Evolutionary conservation across 2,329 filamentous ascomycete species (phyloP).

Genomic region (Zalaria sp.): DNA sequence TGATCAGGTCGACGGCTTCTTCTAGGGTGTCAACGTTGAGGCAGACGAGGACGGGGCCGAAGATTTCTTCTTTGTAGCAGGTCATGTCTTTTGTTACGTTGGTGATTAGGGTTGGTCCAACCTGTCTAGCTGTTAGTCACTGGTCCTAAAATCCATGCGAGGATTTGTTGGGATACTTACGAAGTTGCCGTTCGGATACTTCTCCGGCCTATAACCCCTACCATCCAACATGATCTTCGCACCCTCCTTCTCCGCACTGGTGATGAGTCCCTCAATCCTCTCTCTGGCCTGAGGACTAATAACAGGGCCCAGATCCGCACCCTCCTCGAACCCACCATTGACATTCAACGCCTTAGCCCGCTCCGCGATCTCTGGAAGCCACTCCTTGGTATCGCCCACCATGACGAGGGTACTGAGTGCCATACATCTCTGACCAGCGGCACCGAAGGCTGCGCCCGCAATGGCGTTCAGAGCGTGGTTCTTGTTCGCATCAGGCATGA

Average conservation of each 20-base stretch:
- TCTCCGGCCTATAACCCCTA: constrained; percentile 56
- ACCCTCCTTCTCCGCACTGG: constrained; percentile 64
- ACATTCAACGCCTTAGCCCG: constrained; percentile 59
- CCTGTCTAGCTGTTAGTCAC: constrained; percentile 25
- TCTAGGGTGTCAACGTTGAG: constrained; percentile 65
- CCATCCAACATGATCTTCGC: constrained; percentile 74
- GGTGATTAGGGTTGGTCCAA: constrained; percentile 70
- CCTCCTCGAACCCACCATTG: constrained; percentile 68
- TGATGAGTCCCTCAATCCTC: constrained; percentile 63
- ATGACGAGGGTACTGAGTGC: constrained; percentile 70
- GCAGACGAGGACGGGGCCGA: constrained; percentile 72
- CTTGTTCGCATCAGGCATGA: constrained; percentile 79
- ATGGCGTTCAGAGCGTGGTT: constrained; percentile 79
- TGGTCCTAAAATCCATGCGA: neutral
- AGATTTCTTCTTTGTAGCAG: constrained; percentile 78
- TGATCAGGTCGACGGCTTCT: constrained; percentile 69
- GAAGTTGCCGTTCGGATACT: constrained; percentile 76
- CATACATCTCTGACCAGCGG: constrained; percentile 78
- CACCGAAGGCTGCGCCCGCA: constrained; percentile 70
- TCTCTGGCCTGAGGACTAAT: constrained; percentile 68
- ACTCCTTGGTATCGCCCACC: constrained; percentile 73
- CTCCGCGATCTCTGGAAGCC: constrained; percentile 66
- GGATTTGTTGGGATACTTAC: constrained; percentile 24
- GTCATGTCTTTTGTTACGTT: constrained; percentile 69
- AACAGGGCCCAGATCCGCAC: constrained; percentile 67